A percentile compares a stretch with the other conserved stretches of the same genome.
phyloP scores from a whole-genome alignment of 306 rosid species.

The Ammopiptanthus mongolicus region DNA sequence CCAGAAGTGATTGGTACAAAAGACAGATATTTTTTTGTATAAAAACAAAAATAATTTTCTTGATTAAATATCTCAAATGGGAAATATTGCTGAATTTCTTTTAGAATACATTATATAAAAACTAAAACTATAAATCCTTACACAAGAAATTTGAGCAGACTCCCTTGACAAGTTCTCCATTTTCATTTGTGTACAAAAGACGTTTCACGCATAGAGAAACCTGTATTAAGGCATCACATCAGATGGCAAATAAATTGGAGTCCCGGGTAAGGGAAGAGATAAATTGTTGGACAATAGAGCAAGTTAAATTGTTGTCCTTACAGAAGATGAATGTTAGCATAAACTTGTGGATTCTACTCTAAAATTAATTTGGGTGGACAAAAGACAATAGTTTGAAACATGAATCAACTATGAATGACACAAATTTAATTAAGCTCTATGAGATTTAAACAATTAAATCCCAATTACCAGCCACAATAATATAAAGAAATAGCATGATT shows the following conservation, averaged over 20 bases:
- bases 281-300: not conserved
- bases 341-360: not conserved
- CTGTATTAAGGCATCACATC: conserved; percentile 36
- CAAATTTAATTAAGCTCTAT: not conserved
- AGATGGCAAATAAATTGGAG: conserved; percentile 8
- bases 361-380: not conserved
- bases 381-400: not conserved
- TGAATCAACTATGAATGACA: not conserved
- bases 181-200: conserved; percentile 79
- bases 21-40: not conserved
- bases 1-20: not conserved
- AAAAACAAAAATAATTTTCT: not conserved
- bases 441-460: not conserved
- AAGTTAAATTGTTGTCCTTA: not conserved
- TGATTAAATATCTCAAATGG: not conserved
- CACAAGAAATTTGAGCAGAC: conserved; percentile 97
- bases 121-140: conserved; percentile 38
- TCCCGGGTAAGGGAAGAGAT: not conserved
- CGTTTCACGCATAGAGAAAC: conserved; percentile 90
- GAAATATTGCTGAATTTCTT: not conserved
- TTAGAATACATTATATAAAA: not conserved
- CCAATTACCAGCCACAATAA: not conserved
- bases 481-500: not conserved
- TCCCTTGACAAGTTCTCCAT: conserved; percentile 87
- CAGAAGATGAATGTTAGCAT: not conserved